Percentiles rank a stretch among this genome's conserved stretches.
phyloP scores from a whole-genome alignment of 768 basidiomycete genomes.

The Suillus cothurnatus region DNA sequence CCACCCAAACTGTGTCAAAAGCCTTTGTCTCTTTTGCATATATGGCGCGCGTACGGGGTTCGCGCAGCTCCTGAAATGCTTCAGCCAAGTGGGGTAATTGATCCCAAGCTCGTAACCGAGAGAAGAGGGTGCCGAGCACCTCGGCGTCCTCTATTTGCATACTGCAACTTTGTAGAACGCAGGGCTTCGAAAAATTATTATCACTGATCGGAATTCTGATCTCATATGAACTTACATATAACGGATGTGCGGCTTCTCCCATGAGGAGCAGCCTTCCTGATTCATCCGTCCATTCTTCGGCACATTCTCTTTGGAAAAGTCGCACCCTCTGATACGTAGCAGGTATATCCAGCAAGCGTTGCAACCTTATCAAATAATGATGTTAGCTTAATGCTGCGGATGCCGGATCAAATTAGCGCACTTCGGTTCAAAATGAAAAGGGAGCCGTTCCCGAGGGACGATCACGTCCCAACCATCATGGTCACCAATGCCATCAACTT shows the following conservation, averaged over 20 bases:
- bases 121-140: constrained; percentile 37
- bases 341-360: constrained; percentile 36
- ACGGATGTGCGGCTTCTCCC: constrained; percentile 64
- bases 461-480: constrained; percentile 38
- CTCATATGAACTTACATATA: constrained; percentile 40
- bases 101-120: constrained; percentile 46
- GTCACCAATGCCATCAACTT: constrained; percentile 35
- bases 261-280: constrained; percentile 53
- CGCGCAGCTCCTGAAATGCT: constrained; percentile 64
- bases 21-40: constrained; percentile 48
- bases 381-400: background rate
- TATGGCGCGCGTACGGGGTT: constrained; percentile 47
- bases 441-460: constrained; percentile 37
- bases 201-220: background rate
- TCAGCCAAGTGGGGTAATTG: constrained; percentile 53
- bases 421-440: constrained; percentile 42
- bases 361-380: constrained; percentile 36
- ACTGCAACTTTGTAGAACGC: constrained; percentile 42
- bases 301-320: constrained; percentile 36
- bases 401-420: constrained; percentile 20
- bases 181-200: constrained; percentile 41
- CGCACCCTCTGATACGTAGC: constrained; percentile 42
- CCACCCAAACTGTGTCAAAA: constrained; percentile 43
- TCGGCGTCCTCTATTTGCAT: constrained; percentile 37
- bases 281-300: constrained; percentile 57